These are phyloP conservation scores for Macadamia integrifolia DNA, from an alignment of 164 flowering plant genomes.

Conservation along the genomic window DNA sequence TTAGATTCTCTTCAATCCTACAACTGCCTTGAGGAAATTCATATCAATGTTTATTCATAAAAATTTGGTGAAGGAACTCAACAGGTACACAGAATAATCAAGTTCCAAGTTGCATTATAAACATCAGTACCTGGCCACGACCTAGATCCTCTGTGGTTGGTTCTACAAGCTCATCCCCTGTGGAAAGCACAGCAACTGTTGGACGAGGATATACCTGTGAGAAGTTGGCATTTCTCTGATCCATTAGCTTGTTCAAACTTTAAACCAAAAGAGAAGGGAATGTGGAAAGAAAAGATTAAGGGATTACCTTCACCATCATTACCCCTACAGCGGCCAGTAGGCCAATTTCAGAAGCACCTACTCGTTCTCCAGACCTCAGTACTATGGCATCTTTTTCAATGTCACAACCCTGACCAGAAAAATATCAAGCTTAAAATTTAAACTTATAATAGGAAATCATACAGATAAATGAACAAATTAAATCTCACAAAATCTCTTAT, in stretches of 20 bases:
- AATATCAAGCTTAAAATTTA: background rate
- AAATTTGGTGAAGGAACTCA: background rate
- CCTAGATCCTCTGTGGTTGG: constrained; percentile 49
- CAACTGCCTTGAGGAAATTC: background rate
- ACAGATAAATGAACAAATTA: too few relatives aligned
- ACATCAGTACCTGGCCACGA: constrained; percentile 77
- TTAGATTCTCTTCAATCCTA: background rate
- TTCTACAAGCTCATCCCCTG: constrained; percentile 96
- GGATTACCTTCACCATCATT: constrained; percentile 65
- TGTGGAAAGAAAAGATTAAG: background rate
- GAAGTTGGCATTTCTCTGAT: background rate
- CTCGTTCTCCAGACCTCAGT: constrained; percentile 60
- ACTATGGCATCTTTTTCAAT: constrained; percentile 63
- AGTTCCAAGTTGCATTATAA: constrained; percentile 5
- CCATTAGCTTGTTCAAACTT: background rate
- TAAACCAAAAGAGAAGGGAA: background rate
- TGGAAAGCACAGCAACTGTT: constrained; percentile 83
- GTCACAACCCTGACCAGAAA: constrained; percentile 67
- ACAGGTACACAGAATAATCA: background rate
- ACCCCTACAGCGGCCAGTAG: constrained; percentile 81
- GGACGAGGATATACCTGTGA: constrained; percentile 74
- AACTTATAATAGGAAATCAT: too few relatives aligned
- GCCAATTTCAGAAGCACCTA: constrained; percentile 85
- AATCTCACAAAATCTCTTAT: too few relatives aligned
- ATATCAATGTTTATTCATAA: background rate